A percentile compares a stretch with the other conserved stretches of the same genome.
Evolutionary conservation across 805 yeast species (phyloP).

Genomic region (Suhomyces emberorum): DNA sequence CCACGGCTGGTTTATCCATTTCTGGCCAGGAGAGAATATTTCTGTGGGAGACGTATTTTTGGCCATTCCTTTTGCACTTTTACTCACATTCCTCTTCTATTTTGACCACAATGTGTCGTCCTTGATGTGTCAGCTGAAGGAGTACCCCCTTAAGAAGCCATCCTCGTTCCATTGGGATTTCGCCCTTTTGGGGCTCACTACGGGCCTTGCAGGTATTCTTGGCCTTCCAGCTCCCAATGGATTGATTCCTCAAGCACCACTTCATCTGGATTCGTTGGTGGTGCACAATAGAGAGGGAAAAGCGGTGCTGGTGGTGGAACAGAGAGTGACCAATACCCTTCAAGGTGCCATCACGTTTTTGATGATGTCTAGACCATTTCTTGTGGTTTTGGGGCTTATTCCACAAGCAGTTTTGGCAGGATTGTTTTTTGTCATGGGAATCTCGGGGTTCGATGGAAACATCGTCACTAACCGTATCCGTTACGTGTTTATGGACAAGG

Average conservation of each 20-base stretch:
- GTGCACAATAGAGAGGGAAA: constrained; percentile 44
- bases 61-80: constrained; percentile 89
- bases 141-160: constrained; percentile 80
- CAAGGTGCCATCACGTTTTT: constrained; percentile 85
- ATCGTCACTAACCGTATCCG: constrained; percentile 60
- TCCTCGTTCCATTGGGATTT: constrained; percentile 93
- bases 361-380: constrained; percentile 85
- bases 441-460: constrained; percentile 69
- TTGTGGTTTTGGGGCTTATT: constrained; percentile 73
- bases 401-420: constrained; percentile 96
- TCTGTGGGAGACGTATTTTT: constrained; percentile 74
- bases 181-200: constrained; percentile 75
- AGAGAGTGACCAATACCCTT: constrained; percentile 74
- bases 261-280: constrained; percentile 78
- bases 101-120: constrained; percentile 96
- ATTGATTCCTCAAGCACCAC: constrained; percentile 93
- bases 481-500: constrained; percentile 58
- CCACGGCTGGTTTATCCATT: constrained; percentile 74
- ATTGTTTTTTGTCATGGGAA: constrained; percentile 88
- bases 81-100: constrained; percentile 80
- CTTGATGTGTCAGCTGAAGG: constrained; percentile 82
- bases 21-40: constrained; percentile 58
- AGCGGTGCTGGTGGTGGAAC: constrained; percentile 73
- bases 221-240: constrained; percentile 98
- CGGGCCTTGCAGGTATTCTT: constrained; percentile 80